Evolutionary conservation across 768 basidiomycete genomes (phyloP), one percentile per base, ranked within the genome.

Genomic region (Panaeolus cyanescens): DNA sequence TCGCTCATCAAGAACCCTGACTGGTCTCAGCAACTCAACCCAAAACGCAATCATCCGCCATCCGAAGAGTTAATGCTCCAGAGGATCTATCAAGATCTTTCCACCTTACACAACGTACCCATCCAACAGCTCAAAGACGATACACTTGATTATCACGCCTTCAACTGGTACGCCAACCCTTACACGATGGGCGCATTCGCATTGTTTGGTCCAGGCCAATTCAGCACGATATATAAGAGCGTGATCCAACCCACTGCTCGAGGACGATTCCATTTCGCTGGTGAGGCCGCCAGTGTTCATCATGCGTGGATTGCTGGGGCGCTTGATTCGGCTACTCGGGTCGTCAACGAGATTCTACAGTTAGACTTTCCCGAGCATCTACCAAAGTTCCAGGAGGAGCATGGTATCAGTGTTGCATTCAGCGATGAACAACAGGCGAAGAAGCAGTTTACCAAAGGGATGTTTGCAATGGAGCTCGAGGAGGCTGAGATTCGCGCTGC

Each of bases 241-340:
- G 67, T 80, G 20, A 76, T 61, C 17, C 4, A 28, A 9, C 74
- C 79, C 7, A 75, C 77, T 1, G 71, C 69, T 5, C 59, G 68
- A 22, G 72, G 68, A 4, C 60, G 64, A 15, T 68, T 79, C 32
- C 71, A 75, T 60, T 74, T 78, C 54, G 76, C 77, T 25, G 75
- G 77, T 13, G 78, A 79, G 58, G 76, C 72, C 5, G 25, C 75
- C 28, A 80, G 79, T 57, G 67, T 64, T 15, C 70, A 68, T n/a
- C 80, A 81, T 50, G 74, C 62, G 70, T 80, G 80, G 78, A 71
- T 79, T 1, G 75, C 71, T 3, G 77, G 80, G 12, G 59, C 75
- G 2, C 69, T 81, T 10, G 75, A 79, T 53, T 76, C 76, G 20
- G 71, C 72, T 3, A 76, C 74, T 74, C 67, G 69, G 6, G 72